A percentile compares a stretch with the other conserved stretches of the same genome.
Evolutionary conservation across 73 alveolate species (phyloP).

Genomic region (Chromera velia): DNA sequence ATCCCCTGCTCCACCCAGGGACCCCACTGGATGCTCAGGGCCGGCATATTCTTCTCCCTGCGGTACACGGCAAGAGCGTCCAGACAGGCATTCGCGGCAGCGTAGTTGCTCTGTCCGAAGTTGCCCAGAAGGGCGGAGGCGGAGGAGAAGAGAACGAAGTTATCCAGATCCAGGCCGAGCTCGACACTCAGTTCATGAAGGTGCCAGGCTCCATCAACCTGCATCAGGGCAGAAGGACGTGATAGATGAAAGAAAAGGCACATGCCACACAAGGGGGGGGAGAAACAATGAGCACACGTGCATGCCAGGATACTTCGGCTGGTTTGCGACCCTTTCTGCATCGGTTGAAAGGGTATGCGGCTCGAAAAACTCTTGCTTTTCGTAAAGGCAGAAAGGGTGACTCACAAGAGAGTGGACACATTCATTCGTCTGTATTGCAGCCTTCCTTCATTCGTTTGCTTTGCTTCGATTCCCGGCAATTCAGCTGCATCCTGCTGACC

Average conservation of each 20-base stretch:
- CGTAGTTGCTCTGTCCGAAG: not conserved
- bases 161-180: not conserved
- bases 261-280: not conserved
- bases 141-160: slow-evolving; percentile 5
- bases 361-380: not conserved
- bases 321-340: slow-evolving; percentile 3
- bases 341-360: slow-evolving; percentile 21
- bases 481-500: no score
- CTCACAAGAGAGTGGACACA: no score
- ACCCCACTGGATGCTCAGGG: slow-evolving; percentile 38
- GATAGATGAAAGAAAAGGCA: not conserved
- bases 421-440: no score
- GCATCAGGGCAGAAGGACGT: not conserved
- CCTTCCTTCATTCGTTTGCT: no score
- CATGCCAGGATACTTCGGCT: not conserved
- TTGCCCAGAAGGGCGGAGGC: not conserved
- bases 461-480: no score
- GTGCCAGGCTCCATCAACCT: not conserved
- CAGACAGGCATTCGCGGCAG: not conserved
- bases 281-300: slow-evolving; percentile 7
- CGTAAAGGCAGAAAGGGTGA: not conserved
- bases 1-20: slow-evolving; percentile 36
- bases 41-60: not conserved
- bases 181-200: not conserved
- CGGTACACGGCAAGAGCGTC: slow-evolving; percentile 9